Conservation (phyloP, 2,329 filamentous ascomycete genomes). For the Talaromyces islandicus region DNA sequence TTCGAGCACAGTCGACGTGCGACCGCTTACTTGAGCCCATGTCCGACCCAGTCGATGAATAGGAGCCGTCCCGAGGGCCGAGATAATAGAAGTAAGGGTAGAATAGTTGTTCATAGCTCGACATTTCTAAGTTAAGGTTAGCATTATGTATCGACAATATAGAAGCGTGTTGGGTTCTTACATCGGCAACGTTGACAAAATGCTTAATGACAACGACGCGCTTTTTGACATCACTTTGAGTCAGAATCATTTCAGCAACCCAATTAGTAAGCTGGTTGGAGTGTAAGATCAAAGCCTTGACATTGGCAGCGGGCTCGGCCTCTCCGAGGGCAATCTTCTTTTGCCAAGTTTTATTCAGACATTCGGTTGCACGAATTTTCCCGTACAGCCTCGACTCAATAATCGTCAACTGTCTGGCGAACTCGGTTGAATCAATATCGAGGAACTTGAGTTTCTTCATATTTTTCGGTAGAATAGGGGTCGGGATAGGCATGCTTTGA, state of each 20-base stretch:
- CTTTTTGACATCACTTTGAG: conserved; percentile 90
- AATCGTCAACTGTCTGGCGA: conserved; percentile 94
- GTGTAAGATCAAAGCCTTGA: conserved; percentile 93
- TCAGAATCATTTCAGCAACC: conserved; percentile 98
- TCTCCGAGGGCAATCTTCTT: conserved; percentile 76
- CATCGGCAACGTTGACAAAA: conserved; percentile 92
- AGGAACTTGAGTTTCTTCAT: conserved; percentile 99
- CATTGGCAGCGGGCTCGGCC: conserved; percentile 77
- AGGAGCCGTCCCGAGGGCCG: conserved; percentile 85
- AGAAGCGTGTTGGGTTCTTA: conserved; percentile 34
- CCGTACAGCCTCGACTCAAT: conserved; percentile 92
- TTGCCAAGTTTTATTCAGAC: conserved; percentile 97
- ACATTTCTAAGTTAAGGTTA: conserved; percentile 64
- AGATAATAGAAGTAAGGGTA: conserved; percentile 94
- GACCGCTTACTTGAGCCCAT: conserved; percentile 87
- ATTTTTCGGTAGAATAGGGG: conserved; percentile 93
- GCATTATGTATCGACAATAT: conserved; percentile 9
- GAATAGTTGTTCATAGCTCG: conserved; percentile 93
- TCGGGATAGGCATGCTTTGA: conserved; percentile 71
- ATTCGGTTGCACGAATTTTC: conserved; percentile 94
- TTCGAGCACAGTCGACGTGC: conserved; percentile 74
- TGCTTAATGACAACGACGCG: conserved; percentile 97
- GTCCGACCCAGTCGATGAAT: conserved; percentile 91
- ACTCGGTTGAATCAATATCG: conserved; percentile 92
- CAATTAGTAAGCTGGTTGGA: conserved; percentile 99